These are phyloP conservation scores for Thelephora ganbajun DNA, from an alignment of 768 basidiomycete species.

Conservation along the genomic window DNA sequence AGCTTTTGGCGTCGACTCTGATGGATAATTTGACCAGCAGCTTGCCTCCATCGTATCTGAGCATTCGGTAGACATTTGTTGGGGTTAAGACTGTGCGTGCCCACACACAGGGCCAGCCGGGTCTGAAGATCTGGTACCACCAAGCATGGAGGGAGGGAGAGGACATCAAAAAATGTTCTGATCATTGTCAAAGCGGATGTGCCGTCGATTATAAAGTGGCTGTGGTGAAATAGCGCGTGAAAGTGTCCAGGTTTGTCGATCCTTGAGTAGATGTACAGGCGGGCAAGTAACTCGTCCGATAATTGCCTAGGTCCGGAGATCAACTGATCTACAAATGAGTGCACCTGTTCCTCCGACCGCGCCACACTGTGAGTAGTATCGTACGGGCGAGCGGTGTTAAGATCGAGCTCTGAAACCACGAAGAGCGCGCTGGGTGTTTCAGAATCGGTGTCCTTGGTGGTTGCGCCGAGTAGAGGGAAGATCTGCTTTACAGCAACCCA, in stretches of 20 bases:
- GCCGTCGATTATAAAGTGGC: constrained; percentile 40
- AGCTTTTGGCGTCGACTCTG: constrained; percentile 18
- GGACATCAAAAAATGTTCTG: constrained; percentile 30
- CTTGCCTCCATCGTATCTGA: constrained; percentile 30
- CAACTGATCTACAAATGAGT: constrained; percentile 14
- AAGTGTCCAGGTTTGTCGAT: constrained; percentile 21
- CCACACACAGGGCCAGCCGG: constrained; percentile 26
- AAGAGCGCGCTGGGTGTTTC: constrained; percentile 22
- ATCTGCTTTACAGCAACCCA: constrained; percentile 35
- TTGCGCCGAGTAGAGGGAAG: constrained; percentile 35
- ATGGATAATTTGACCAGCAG: constrained; percentile 25
- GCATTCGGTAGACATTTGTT: constrained; percentile 18
- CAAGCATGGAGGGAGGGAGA: constrained; percentile 14
- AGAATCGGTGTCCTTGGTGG: constrained; percentile 18
- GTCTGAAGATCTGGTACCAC: constrained; percentile 17
- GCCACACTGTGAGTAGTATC: constrained; percentile 26
- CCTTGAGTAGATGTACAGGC: constrained; percentile 27
- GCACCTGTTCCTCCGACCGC: constrained; percentile 21
- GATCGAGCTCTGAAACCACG: constrained; percentile 24
- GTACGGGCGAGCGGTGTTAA: constrained; percentile 17
- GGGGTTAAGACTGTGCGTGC: constrained; percentile 26
- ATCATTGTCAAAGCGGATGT: constrained; percentile 26
- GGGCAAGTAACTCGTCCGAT: constrained; percentile 28
- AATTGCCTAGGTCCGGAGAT: constrained; percentile 19
- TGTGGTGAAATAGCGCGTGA: constrained; percentile 28